Evolutionary conservation across 2,329 filamentous ascomycete species (phyloP).

Genomic region (Zymoseptoria brevis): DNA sequence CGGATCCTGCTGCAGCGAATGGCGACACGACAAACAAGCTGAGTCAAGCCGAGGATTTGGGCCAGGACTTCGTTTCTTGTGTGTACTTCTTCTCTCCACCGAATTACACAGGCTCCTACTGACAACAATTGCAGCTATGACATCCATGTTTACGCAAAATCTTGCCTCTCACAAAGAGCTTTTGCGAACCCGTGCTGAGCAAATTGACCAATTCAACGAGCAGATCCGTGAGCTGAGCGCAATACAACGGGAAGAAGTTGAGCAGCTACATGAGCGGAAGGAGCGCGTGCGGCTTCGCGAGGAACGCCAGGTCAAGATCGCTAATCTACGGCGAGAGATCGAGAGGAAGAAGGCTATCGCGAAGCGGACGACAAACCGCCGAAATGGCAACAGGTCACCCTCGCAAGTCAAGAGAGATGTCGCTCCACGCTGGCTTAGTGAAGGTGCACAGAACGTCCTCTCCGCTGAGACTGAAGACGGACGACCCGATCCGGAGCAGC

Average conservation of each 20-base stretch:
- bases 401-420: conserved; percentile 8
- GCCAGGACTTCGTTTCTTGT: conserved; percentile 73
- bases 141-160: conserved; percentile 70
- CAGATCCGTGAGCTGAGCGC: conserved; percentile 74
- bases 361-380: conserved; percentile 37
- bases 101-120: conserved; percentile 6
- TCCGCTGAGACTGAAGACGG: conserved; percentile 4
- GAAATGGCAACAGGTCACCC: conserved; percentile 31
- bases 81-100: conserved; percentile 35
- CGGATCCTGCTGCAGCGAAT: conserved; percentile 1
- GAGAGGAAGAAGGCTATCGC: conserved; percentile 13
- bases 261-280: conserved; percentile 63
- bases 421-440: conserved; percentile 31
- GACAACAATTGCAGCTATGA: conserved; percentile 54
- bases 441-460: conserved; percentile 20
- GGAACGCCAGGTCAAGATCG: conserved; percentile 61
- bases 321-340: conserved; percentile 70
- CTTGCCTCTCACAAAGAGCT: conserved; percentile 72
- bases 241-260: conserved; percentile 68
- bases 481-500: conserved; percentile 9
- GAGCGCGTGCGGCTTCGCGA: conserved; percentile 55
- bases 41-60: conserved; percentile 59
- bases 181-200: conserved; percentile 73
- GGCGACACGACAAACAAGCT: conserved; percentile 30
- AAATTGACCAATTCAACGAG: conserved; percentile 72